Percentiles rank a stretch among this genome's conserved stretches.
Conservation (phyloP, 179 eudicot genomes). For the Beta macrorhiza region DNA sequence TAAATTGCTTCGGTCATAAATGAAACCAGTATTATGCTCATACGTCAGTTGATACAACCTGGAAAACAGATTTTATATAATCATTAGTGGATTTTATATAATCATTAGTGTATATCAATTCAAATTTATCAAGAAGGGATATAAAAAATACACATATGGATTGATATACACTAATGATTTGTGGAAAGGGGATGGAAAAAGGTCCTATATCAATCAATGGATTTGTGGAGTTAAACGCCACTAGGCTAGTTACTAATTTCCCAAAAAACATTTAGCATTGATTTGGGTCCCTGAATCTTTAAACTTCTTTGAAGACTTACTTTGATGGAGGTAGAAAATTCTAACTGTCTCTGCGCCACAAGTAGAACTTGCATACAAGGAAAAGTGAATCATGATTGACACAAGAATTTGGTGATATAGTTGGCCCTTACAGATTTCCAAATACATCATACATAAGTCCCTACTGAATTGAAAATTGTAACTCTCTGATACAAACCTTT, state of each 20-base stretch:
- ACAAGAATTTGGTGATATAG: neutral
- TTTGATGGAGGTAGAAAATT: neutral
- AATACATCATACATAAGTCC: neutral
- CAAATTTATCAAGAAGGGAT: neutral
- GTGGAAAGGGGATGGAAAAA: neutral
- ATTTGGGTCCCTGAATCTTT: neutral
- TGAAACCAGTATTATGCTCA: constrained; percentile 76
- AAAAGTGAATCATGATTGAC: neutral
- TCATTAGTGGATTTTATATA: neutral
- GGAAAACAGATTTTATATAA: constrained; percentile 42
- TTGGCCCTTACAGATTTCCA: neutral
- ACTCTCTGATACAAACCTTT: constrained; percentile 49
- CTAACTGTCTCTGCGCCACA: neutral
- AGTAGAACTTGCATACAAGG: neutral
- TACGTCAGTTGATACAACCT: constrained; percentile 96
- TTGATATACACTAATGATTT: no score
- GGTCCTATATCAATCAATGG: neutral
- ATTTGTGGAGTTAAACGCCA: neutral
- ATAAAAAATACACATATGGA: neutral
- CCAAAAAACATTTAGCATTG: neutral
- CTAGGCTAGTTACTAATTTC: neutral
- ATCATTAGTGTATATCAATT: neutral
- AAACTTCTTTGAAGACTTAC: neutral
- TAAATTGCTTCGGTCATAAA: constrained; percentile 68
- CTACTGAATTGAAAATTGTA: neutral